A percentile compares a stretch with the other conserved stretches of the same genome.
These are phyloP conservation scores for Lojkania enalia DNA, from an alignment of 2,329 filamentous ascomycete species.

Conservation along the genomic window DNA sequence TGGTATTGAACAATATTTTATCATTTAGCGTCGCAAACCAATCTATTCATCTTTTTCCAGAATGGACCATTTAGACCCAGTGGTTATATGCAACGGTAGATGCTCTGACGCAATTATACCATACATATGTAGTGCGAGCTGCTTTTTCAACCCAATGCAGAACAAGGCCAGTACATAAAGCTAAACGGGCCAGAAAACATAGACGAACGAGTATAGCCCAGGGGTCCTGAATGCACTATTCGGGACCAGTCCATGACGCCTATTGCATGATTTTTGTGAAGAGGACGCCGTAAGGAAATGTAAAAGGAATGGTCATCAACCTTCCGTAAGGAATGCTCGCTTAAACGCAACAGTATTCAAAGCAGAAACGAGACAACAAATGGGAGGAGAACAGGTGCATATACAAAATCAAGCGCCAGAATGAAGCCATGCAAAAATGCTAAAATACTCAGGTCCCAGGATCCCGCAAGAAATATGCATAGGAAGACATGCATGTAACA, in stretches of 20 bases:
- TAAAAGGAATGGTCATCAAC: too few species aligned
- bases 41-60: too few species aligned
- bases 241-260: slow-evolving; percentile 1
- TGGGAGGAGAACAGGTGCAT: background rate
- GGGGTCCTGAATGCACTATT: slow-evolving; percentile 14
- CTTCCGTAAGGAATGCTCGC: too few species aligned
- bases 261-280: background rate
- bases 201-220: too few species aligned
- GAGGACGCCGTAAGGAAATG: background rate
- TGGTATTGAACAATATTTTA: too few species aligned
- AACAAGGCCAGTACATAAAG: background rate
- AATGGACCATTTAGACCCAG: too few species aligned
- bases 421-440: background rate
- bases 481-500: background rate
- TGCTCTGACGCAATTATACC: background rate
- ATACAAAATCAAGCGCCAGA: background rate
- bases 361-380: background rate
- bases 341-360: too few species aligned
- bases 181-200: background rate
- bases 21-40: too few species aligned
- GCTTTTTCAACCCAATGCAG: too few species aligned
- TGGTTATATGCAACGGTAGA: background rate
- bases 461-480: background rate
- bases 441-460: background rate
- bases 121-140: slow-evolving; percentile 3